Base-by-base conservation (phyloP, 768 basidiomycete genomes). In the Clitopilus passeckerianus region DNA sequence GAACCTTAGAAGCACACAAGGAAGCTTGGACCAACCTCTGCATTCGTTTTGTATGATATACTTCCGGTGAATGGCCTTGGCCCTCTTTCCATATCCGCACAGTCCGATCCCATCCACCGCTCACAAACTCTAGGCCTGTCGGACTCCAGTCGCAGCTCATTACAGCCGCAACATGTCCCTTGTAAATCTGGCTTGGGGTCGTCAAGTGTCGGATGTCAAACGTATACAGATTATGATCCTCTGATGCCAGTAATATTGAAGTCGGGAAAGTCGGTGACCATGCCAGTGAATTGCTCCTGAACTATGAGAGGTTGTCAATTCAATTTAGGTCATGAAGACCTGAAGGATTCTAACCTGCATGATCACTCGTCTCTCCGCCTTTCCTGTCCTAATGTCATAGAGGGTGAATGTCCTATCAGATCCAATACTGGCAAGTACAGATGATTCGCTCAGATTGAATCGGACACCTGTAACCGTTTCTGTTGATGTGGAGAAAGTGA, bases 41-140 rank as follows among this genome's bases (percentile, higher is more conserved):
- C 97, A 99, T 99, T 50, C 97, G 91, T 75, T 98, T 98, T 15
- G 95, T 96, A 72, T 98, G 96, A 69, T 98, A 99, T 6, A 95
- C 89, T 70, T 98, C 96, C 15, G 90, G 85, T 6, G 81, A 80
- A 30, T 85, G 85, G 0, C 95, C 95, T 43, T 80, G 84, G 24
- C 90, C 92, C 65, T 93, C 87, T 64, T 87, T 87, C 96, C 96
- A 99, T 71, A 98, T 84, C 60, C 95, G 79, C 50, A 98, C 81
- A 1, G 95, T 98, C 50, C 95, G 83, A 71, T 99, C 97, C 89
- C 96, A 98, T 1, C 93, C 91, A 10, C 97, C 97, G 62, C 91
- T 93, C 24, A 98, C 95, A 70, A 98, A 97, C 67, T 95, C 95
- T 34, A 89, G 79, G 10, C 97, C 97, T 0, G 95, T 98, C 0